These are phyloP conservation scores for Fusarium haematococcum DNA, from an alignment of 2,329 filamentous ascomycete genomes.

Conservation along the genomic window DNA sequence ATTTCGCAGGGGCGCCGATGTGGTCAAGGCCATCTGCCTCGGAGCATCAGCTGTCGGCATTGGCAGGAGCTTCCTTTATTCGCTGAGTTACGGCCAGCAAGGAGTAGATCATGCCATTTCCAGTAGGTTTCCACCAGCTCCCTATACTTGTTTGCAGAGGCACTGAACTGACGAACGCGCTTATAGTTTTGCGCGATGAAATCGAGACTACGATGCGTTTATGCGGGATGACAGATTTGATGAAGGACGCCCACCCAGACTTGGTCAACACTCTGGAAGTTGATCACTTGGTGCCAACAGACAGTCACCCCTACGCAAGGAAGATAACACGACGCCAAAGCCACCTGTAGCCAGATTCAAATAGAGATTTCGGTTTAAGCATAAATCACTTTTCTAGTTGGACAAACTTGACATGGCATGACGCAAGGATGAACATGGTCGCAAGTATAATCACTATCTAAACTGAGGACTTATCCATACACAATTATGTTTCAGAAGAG, in stretches of 20 bases:
- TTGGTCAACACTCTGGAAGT: conserved; percentile 6
- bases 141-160: neutral
- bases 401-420: neutral
- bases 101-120: conserved; percentile 64
- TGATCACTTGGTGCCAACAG: conserved; percentile 2
- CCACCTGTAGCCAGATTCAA: neutral
- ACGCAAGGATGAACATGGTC: neutral
- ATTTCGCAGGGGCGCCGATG: conserved; percentile 72
- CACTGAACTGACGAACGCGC: neutral
- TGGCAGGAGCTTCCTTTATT: conserved; percentile 71
- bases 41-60: conserved; percentile 73
- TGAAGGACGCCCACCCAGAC: conserved; percentile 5
- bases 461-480: too few relatives aligned
- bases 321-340: neutral
- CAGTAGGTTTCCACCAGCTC: conserved; percentile 55
- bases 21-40: conserved; percentile 74
- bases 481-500: too few relatives aligned
- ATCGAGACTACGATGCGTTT: conserved; percentile 74
- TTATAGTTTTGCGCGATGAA: conserved; percentile 63
- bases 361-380: neutral
- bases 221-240: conserved; percentile 71
- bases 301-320: conserved; percentile 5
- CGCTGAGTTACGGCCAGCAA: conserved; percentile 71
- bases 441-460: too few relatives aligned
- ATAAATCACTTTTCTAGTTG: neutral